Base-by-base conservation (phyloP, 306 rosid genomes). In the Datisca glomerata region DNA sequence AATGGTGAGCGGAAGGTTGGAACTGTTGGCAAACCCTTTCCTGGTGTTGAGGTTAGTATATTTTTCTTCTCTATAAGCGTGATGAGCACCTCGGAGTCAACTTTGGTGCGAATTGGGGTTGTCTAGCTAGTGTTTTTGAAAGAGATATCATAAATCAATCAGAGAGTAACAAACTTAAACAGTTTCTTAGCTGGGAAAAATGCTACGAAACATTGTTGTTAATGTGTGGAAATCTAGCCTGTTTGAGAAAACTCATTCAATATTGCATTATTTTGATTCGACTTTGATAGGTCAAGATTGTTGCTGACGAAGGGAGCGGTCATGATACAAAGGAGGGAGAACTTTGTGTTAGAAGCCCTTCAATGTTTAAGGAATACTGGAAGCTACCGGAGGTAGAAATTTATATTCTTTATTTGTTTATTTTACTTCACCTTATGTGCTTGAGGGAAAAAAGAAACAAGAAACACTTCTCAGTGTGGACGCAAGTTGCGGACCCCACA, bases 21-120 rank as follows among this genome's bases (percentile, higher is more conserved):
- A 44, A 83, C 91, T 2, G 95, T 83, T 39, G 97, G 95, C 41
- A 89, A 83, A 59, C 97, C 97, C 44, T 77, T 89, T 50, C 97
- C 86, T 24, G 86, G 83, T 36, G 84, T 83, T 11, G 70, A 89
- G 95, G 97, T 86, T 60, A 60, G 79, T 66, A 49, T 36, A 36
- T 24, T 14, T n/a, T 27, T 21, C 24, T 17, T 15, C 37, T 31
- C 11, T 35, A 32, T 17, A 18, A 17, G 1, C 19, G 11, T 3
- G 19, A 18, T 70, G n/a, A n/a, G n/a, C n/a, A n/a, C 45, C 33
- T 51, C 7, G 8, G 19, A 11, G 36, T 31, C 36, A 31, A 12
- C 12, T 8, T 31, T 31, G 9, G 1, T 31, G 36, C n/a, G n/a
- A n/a, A n/a, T n/a, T n/a, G n/a, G n/a, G n/a, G n/a, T n/a, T n/a